Base-by-base conservation (phyloP, 768 basidiomycete species). In the Royoungia palumana region DNA sequence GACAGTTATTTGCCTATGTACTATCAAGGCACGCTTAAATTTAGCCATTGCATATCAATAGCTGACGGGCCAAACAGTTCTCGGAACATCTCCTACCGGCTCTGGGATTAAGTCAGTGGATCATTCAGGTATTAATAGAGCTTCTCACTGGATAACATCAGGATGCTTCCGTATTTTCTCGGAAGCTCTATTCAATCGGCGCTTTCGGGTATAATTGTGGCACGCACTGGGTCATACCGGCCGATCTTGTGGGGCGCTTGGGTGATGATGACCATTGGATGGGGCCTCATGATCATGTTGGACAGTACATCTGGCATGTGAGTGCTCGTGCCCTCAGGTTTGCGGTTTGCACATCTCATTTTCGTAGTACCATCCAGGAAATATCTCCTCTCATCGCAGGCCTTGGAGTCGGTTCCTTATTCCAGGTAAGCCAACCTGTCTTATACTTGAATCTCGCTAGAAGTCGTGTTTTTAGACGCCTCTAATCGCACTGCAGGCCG, bases 1-100 rank as follows among this genome's bases (percentile, higher is more conserved):
- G 2, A 13, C 32, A 67, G 64, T 46, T 73, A 75, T 43, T 44
- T 74, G 30, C 73, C 74, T 5, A 54, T 74, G 44, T 74, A 72
- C 51, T 75, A 68, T 44, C 74, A 74, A 54, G 66, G 64, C 27
- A 48, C 28, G 42, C 20, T 47, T 17, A 25, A 40, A 36, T 20
- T 19, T 0, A n/a, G 21, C 17, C 12, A 10, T 27, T 22, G n/a
- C 16, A 14, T 28, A 1, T 4, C 20, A 14, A 43, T 6, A 16
- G 17, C 37, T 55, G 35, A 50, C n/a, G 41, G 11, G 7, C 8
- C 12, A 4, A 9, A 37, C 32, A 62, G 64, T 70, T 6, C 66
- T 72, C 16, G 74, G 74, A 5, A 63, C 69, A 19, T 66, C 65
- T 6, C 67, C 70, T 21, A 72, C 70, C 8, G 21, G 22, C 13